Conservation (phyloP, 768 basidiomycete genomes). For the Termitomyces sp. region DNA sequence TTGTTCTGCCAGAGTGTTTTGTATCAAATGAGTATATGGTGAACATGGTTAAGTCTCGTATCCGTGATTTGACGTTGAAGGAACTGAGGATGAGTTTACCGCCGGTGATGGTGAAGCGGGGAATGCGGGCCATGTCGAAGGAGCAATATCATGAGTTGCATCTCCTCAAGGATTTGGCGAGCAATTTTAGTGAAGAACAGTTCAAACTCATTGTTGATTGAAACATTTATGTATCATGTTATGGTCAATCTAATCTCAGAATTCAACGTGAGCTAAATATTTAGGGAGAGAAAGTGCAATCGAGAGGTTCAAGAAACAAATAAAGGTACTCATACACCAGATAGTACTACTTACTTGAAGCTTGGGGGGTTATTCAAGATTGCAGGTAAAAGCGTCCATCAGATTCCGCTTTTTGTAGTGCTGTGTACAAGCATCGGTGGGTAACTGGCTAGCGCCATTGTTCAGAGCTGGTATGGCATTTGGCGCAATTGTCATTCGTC, state of each 20-base stretch:
- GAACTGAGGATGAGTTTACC: conserved; percentile 2
- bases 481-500: too few species aligned
- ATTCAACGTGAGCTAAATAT: background rate
- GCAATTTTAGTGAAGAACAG: background rate
- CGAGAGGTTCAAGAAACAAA: too few species aligned
- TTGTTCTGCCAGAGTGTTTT: conserved; percentile 2
- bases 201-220: background rate
- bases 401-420: too few species aligned
- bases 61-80: background rate
- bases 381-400: too few species aligned
- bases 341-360: too few species aligned
- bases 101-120: background rate
- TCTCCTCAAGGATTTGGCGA: background rate
- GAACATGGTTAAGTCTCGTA: conserved; percentile 1
- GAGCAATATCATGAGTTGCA: background rate
- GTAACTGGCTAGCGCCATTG: too few species aligned
- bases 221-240: background rate
- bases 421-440: too few species aligned
- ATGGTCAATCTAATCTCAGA: background rate
- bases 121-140: background rate
- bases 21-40: background rate
- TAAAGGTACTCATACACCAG: too few species aligned
- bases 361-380: too few species aligned
- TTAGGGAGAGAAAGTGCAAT: too few species aligned
- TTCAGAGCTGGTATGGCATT: too few species aligned